Base-by-base conservation (phyloP, 2,329 filamentous ascomycete genomes). In the Ophiostoma sp. region DNA sequence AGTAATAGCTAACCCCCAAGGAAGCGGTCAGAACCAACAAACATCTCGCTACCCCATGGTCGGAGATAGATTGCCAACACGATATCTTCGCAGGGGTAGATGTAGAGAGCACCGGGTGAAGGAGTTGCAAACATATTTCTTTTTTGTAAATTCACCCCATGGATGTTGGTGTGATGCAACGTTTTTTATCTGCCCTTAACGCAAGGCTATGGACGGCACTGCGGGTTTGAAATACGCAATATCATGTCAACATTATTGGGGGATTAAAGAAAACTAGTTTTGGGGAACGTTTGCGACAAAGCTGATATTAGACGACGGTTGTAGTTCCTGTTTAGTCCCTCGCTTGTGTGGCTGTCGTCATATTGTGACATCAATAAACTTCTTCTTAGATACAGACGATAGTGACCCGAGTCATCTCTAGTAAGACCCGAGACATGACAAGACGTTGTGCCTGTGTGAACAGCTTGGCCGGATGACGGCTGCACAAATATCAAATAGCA, bases 1-100 rank as follows among this genome's bases (percentile, higher is more conserved):
- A 48, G 5, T 48, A 48, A 7, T 48, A n/a, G 20, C 17, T 20
- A 7, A 17, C 44, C 5, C n/a, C n/a, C 8, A 57, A 13, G 6
- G 33, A 33, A 62, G 13, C 57, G 57, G 27, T 35, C 27, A 62
- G 27, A 27, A 33, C 57, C 27, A 62, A 60, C 54, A 60, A 27
- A 33, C 54, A 60, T 33, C 54, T 60, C 57, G 57, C 27, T 62
- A 62, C 57, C 57, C 57, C 57, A 10, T 33, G 27, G 27, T 33
- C 57, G 35, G 23, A 15, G 17, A 8, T 33, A 62, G 11, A 62
- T 10, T 4, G 4, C 52, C 52, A 57, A 57, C 52, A 57, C 23
- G 23, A 57, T 15, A 27, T 8, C 11, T 10, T 27, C 10, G 23
- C 52, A 57, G 52, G 52, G 52, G 10, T 57, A 27, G 10, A 57